Evolutionary conservation across 495 filamentous ascomycete genomes (phyloP), one percentile per base, ranked within the genome.

Genomic region (Clavariopsis aquatica): DNA sequence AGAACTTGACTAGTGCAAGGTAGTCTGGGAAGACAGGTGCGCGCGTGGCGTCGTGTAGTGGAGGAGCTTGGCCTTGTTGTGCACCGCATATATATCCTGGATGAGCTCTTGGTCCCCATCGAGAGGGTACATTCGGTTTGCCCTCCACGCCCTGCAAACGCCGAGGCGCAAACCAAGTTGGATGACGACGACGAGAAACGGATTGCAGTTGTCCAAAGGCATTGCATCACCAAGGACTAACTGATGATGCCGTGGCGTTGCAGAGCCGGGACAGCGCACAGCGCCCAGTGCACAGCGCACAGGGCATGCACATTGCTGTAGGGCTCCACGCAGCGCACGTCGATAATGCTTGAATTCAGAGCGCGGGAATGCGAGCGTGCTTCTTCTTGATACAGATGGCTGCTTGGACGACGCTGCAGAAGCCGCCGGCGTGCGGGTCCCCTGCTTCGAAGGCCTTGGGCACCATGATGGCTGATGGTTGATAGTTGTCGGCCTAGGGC

Each of bases 1-100:
- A 66, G n/a, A 77, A 78, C 58, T 70, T 69, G 9, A 75, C 76
- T 46, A 78, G 71, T 23, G 69, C 60, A 24, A 68, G 56, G 58
- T 76, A 78, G 59, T 77, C 75, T 38, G 74, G 76, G 60, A 78
- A 78, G 38, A 76, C 72, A 60, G 77, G 77, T 4, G 75, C 77
- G 69, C 76, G 77, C 17, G 77, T 78, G 29, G 76, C 76, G 51
- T 78, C 76, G 59, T n/a, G n/a, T 76, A 78, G 57, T 72, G 69
- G 20, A 74, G 60, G 57, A 78, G 64, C 43, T 72, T 56, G 9
- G 74, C 76, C 47, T 75, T 72, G 52, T 76, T 75, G 46, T 74
- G 66, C 52, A 78, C 66, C n/a, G n/a, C n/a, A n/a, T n/a, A n/a
- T 64, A 78, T 77, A 52, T 78, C 76, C 36, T 72, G 71, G 41